phyloP scores from a whole-genome alignment of 148 eudicot genomes.

The Salicornia ramosissima region DNA sequence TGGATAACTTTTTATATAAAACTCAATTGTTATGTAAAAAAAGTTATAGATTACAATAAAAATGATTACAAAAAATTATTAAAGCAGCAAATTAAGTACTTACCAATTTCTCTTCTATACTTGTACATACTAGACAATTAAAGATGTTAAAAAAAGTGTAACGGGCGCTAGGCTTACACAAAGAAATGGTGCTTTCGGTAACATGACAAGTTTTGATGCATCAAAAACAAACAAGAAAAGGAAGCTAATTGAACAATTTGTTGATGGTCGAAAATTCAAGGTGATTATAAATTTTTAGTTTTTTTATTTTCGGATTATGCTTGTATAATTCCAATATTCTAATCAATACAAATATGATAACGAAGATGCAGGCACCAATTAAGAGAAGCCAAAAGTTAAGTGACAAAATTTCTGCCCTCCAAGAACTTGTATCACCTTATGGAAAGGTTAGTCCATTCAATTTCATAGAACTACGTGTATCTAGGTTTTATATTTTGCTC shows the following conservation, averaged over 20 bases:
- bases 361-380: slow-evolving; percentile 31
- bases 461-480: neutral
- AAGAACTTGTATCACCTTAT: slow-evolving; percentile 61
- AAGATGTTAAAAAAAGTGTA: slow-evolving; percentile 19
- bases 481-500: neutral
- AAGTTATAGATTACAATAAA: too few species aligned
- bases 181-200: slow-evolving; percentile 11
- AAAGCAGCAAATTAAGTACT: neutral
- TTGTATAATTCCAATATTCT: too few species aligned
- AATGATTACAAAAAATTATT: neutral
- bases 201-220: slow-evolving; percentile 17
- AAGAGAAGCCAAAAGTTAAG: slow-evolving; percentile 55
- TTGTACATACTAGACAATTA: slow-evolving; percentile 12
- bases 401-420: slow-evolving; percentile 53
- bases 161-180: slow-evolving; percentile 9
- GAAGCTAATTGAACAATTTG: slow-evolving; percentile 22
- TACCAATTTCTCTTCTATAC: neutral
- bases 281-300: neutral
- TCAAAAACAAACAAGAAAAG: slow-evolving; percentile 20
- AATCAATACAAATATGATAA: neutral
- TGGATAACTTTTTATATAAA: too few species aligned
- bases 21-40: too few species aligned
- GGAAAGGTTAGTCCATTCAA: slow-evolving; percentile 42
- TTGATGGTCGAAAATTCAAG: slow-evolving; percentile 22
- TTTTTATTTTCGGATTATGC: neutral